These are phyloP conservation scores for Starmerella potacharoeniae DNA, from an alignment of 805 yeast genomes.

Conservation along the genomic window DNA sequence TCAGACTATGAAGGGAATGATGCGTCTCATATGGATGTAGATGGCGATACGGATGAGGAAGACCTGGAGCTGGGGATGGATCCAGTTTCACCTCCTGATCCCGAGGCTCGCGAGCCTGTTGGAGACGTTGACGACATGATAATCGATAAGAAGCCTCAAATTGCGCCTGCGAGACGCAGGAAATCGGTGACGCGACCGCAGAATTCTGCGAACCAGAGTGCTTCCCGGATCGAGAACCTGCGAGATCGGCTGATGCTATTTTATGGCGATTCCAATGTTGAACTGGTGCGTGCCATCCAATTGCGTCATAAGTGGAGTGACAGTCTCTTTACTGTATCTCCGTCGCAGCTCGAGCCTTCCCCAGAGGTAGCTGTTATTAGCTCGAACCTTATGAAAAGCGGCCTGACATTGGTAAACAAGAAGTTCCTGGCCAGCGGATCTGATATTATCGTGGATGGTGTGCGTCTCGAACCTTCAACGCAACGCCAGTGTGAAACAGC, in stretches of 20 bases:
- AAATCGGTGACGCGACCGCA: background rate
- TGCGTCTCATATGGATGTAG: background rate
- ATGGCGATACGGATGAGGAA: background rate
- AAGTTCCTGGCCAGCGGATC: background rate
- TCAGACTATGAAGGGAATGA: background rate
- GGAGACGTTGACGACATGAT: background rate
- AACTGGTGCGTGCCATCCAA: constrained; percentile 34
- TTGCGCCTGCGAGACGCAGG: background rate
- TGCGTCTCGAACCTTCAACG: constrained; percentile 7
- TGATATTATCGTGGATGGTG: constrained; percentile 7
- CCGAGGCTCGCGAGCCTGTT: background rate
- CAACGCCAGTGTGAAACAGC: background rate
- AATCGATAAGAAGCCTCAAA: background rate
- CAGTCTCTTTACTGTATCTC: constrained; percentile 36
- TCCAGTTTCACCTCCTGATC: background rate
- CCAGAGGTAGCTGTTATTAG: background rate
- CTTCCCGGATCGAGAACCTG: constrained; percentile 27
- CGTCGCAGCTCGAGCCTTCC: constrained; percentile 8
- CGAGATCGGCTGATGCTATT: constrained; percentile 35
- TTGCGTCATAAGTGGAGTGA: constrained; percentile 43
- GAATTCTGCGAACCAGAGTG: background rate
- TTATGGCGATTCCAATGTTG: constrained; percentile 41
- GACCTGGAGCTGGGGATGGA: background rate
- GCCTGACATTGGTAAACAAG: background rate
- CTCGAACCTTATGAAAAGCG: background rate